Evolutionary conservation across 1,284 basidiomycete species (phyloP).

Genomic region (Rhodofomes roseus): DNA sequence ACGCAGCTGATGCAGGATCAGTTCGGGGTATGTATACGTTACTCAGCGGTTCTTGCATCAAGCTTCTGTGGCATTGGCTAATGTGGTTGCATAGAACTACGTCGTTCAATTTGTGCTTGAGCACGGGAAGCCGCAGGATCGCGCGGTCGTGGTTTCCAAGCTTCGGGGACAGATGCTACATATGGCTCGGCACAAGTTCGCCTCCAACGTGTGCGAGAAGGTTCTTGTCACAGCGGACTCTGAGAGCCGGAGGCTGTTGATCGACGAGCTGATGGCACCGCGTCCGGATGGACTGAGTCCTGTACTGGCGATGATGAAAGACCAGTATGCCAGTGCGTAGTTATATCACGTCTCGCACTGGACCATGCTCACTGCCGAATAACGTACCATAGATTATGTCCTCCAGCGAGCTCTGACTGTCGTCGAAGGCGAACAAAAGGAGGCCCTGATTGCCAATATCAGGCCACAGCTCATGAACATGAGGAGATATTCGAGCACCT

Average conservation of each 20-base stretch:
- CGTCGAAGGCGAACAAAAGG: constrained; percentile 72
- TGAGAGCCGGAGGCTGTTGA: constrained; percentile 62
- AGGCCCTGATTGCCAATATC: constrained; percentile 57
- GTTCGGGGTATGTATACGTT: constrained; percentile 66
- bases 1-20: constrained; percentile 80
- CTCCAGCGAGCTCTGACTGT: constrained; percentile 72
- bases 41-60: neutral
- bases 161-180: constrained; percentile 78
- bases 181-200: constrained; percentile 91
- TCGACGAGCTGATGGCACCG: constrained; percentile 79
- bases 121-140: constrained; percentile 72
- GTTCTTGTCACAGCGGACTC: constrained; percentile 69
- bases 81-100: constrained; percentile 64
- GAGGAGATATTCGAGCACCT: constrained; percentile 66
- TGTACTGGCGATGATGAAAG: constrained; percentile 83
- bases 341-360: neutral
- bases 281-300: constrained; percentile 60
- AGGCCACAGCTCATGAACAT: constrained; percentile 67
- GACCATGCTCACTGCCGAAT: neutral
- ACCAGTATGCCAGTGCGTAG: constrained; percentile 82
- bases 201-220: constrained; percentile 96
- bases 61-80: neutral
- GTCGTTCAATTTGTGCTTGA: constrained; percentile 94
- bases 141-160: constrained; percentile 62
- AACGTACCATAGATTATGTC: constrained; percentile 61